These are phyloP conservation scores for Solanum hybrid DNA, from an alignment of 305 asterid species.

Conservation along the genomic window DNA sequence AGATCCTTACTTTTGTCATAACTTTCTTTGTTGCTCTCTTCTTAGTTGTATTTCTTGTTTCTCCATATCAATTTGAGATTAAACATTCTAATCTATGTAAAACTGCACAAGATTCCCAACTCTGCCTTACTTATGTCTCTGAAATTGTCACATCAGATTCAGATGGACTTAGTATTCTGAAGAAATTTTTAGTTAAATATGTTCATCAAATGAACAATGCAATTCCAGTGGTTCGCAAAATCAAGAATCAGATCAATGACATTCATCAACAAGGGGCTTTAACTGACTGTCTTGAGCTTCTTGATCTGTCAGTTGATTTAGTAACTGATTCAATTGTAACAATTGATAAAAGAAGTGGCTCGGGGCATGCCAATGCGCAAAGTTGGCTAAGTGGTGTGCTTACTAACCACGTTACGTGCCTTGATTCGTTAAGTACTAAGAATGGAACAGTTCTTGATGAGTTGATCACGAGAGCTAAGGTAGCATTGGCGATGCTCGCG, in stretches of 20 bases:
- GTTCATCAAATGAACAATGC: constrained; percentile 5
- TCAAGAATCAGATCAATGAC: constrained; percentile 8
- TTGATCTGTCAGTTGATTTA: constrained; percentile 31
- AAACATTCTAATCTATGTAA: background rate
- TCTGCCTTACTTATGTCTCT: constrained; percentile 1
- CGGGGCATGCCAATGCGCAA: constrained; percentile 6
- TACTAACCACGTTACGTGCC: constrained; percentile 45
- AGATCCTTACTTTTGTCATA: background rate
- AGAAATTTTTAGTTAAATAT: background rate
- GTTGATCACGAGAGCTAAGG: constrained; percentile 24
- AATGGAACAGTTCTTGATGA: constrained; percentile 12
- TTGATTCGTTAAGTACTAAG: background rate
- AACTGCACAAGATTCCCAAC: background rate
- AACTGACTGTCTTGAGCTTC: constrained; percentile 33
- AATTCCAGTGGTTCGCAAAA: background rate
- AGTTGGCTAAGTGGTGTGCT: constrained; percentile 45
- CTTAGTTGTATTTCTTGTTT: background rate
- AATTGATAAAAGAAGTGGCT: background rate
- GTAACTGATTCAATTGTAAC: constrained; percentile 19
- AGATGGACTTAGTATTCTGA: background rate
- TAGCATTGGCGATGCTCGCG: constrained; percentile 28
- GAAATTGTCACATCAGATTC: background rate
- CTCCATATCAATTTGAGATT: background rate
- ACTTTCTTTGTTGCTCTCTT: background rate
- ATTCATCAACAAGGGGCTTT: constrained; percentile 17